Evolutionary conservation across 2,329 filamentous ascomycete genomes (phyloP).

Genomic region (Scolecobasidium constrictum): DNA sequence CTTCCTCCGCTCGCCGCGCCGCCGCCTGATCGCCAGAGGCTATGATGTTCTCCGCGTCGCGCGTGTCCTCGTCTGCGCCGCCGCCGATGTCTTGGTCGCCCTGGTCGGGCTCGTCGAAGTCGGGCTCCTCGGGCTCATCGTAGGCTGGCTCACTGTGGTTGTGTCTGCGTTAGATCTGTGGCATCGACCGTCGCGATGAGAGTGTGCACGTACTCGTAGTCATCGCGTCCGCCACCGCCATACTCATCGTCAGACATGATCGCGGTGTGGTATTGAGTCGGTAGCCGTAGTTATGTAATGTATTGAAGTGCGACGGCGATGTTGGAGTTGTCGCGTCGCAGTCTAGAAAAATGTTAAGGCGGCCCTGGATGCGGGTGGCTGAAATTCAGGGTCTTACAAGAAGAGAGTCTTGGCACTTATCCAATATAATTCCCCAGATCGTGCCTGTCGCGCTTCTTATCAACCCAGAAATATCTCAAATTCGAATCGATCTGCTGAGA

Average conservation of each 20-base stretch:
- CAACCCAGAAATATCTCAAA: too few species aligned
- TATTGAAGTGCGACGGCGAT: neutral
- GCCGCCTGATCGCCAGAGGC: slow-evolving; percentile 4
- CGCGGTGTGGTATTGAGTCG: neutral
- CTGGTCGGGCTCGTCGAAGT: slow-evolving; percentile 52
- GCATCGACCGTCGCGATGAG: neutral
- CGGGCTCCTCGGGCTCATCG: slow-evolving; percentile 54
- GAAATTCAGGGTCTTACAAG: too few species aligned
- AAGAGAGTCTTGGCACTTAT: too few species aligned
- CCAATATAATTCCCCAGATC: too few species aligned
- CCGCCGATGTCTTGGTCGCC: slow-evolving; percentile 33
- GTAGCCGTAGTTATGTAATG: neutral
- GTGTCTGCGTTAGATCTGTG: neutral
- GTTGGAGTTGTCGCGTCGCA: neutral
- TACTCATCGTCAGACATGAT: slow-evolving; percentile 24
- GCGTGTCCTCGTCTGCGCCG: slow-evolving; percentile 18
- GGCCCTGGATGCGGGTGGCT: neutral
- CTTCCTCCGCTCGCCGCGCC: slow-evolving; percentile 1
- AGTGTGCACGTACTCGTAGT: slow-evolving; percentile 10
- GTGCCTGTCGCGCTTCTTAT: too few species aligned
- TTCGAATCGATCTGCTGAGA: too few species aligned
- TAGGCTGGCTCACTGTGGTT: slow-evolving; percentile 25
- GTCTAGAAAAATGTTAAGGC: neutral
- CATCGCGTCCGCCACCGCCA: slow-evolving; percentile 17
- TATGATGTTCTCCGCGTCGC: slow-evolving; percentile 4